Conservation (phyloP, 257 asterid genomes). For the Solanum dulcamara region DNA sequence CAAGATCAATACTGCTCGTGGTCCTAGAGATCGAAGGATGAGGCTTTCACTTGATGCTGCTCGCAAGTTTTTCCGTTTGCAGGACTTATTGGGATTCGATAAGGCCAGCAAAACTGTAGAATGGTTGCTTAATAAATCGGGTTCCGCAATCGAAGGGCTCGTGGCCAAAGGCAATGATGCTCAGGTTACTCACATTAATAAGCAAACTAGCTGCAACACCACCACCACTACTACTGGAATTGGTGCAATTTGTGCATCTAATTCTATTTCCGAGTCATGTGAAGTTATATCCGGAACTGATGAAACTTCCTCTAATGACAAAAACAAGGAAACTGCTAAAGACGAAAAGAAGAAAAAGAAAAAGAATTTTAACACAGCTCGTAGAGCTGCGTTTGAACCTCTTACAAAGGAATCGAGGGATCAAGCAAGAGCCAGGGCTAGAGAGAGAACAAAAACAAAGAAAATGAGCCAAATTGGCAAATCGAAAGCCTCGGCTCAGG, state of each 20-base stretch:
- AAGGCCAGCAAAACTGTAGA: constrained; percentile 59
- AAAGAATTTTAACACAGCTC: constrained; percentile 2
- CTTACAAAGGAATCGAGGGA: constrained; percentile 43
- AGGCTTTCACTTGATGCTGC: constrained; percentile 59
- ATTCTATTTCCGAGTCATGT: constrained; percentile 19
- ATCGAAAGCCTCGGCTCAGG: background rate
- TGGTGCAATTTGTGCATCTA: background rate
- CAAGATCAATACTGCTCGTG: constrained; percentile 64
- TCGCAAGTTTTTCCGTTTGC: constrained; percentile 43
- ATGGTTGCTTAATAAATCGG: constrained; percentile 44
- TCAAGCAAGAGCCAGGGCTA: constrained; percentile 64
- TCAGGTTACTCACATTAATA: background rate
- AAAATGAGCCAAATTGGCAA: constrained; percentile 10
- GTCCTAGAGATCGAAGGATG: constrained; percentile 67
- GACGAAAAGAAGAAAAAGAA: background rate
- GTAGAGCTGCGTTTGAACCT: constrained; percentile 4
- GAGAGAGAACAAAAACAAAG: constrained; percentile 55
- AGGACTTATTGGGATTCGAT: constrained; percentile 53
- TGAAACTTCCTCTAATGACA: constrained; percentile 5
- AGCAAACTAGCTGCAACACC: background rate
- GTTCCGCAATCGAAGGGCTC: constrained; percentile 31
- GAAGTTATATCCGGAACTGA: constrained; percentile 15
- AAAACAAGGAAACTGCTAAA: background rate
- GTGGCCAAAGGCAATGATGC: background rate
- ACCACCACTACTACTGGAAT: background rate